A percentile compares a stretch with the other conserved stretches of the same genome.
Conservation (phyloP, 257 asterid species). For the Fraxinus pennsylvanica region DNA sequence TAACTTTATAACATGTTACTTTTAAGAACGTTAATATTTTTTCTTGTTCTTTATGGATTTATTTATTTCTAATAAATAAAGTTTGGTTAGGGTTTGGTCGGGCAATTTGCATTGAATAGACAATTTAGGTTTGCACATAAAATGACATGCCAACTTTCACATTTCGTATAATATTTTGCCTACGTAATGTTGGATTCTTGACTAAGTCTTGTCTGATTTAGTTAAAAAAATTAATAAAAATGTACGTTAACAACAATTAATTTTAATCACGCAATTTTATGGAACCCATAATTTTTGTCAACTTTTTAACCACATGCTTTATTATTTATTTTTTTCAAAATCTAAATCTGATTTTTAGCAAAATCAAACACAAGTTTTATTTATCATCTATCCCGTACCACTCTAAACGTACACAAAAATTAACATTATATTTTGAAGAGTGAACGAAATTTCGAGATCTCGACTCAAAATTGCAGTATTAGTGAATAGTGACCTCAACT, state of each 20-base stretch:
- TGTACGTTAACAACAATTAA: no score
- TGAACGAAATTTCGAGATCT: not conserved
- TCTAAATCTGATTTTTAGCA: no score
- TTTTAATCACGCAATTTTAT: no score
- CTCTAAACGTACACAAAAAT: not conserved
- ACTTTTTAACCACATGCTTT: no score
- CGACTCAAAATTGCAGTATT: not conserved
- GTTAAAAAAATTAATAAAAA: not conserved
- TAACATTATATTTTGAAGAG: not conserved
- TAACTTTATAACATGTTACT: slow-evolving; percentile 1
- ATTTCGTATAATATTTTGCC: slow-evolving; percentile 18
- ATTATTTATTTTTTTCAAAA: no score
- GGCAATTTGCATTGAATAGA: slow-evolving; percentile 9
- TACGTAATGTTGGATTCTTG: not conserved
- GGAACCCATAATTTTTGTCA: no score
- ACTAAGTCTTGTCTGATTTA: no score
- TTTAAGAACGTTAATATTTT: not conserved
- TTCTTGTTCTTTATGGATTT: not conserved
- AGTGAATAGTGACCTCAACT: not conserved
- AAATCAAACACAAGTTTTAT: not conserved
- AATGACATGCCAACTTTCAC: slow-evolving; percentile 34
- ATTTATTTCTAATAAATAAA: not conserved
- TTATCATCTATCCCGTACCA: no score
- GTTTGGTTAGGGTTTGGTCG: slow-evolving; percentile 21
- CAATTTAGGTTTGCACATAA: slow-evolving; percentile 21